Percentiles rank a stretch among this genome's conserved stretches.
These are phyloP conservation scores for Endotrypanum monterogeii DNA, from an alignment of 208 protist species.

Conservation along the genomic window DNA sequence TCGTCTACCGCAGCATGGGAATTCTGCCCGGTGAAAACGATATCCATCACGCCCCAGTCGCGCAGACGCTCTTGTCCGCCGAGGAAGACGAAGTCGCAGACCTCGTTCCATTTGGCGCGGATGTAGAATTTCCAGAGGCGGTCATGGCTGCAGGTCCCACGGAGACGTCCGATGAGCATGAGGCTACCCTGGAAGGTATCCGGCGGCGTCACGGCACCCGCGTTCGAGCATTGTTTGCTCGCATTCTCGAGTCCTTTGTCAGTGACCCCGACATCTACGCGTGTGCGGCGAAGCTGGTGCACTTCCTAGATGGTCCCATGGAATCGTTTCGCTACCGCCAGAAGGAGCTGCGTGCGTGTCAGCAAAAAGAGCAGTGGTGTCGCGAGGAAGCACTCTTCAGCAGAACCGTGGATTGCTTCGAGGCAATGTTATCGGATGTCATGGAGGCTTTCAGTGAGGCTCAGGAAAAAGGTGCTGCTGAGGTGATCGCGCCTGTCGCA, in stretches of 20 bases:
- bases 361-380: conserved; percentile 88
- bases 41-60: conserved; percentile 40
- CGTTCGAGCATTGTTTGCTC: conserved; percentile 67
- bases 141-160: neutral
- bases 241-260: conserved; percentile 76
- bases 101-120: conserved; percentile 39
- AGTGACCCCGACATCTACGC: conserved; percentile 84
- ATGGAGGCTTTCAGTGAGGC: conserved; percentile 38
- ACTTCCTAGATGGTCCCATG: conserved; percentile 79
- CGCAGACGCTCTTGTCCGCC: conserved; percentile 11
- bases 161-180: conserved; percentile 13
- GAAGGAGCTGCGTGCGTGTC: conserved; percentile 83
- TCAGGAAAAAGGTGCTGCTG: conserved; percentile 28
- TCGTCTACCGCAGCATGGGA: conserved; percentile 36
- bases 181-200: conserved; percentile 25
- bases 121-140: conserved; percentile 23
- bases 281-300: conserved; percentile 62
- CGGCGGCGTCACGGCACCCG: conserved; percentile 67
- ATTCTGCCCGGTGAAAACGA: conserved; percentile 23
- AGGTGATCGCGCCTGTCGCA: conserved; percentile 1
- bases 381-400: conserved; percentile 50
- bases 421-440: conserved; percentile 47
- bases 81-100: conserved; percentile 30
- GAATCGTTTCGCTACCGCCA: conserved; percentile 56
- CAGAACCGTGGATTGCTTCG: conserved; percentile 65